These are phyloP conservation scores for Cochlearia excelsa DNA, from an alignment of 345 rosid species.

Conservation along the genomic window DNA sequence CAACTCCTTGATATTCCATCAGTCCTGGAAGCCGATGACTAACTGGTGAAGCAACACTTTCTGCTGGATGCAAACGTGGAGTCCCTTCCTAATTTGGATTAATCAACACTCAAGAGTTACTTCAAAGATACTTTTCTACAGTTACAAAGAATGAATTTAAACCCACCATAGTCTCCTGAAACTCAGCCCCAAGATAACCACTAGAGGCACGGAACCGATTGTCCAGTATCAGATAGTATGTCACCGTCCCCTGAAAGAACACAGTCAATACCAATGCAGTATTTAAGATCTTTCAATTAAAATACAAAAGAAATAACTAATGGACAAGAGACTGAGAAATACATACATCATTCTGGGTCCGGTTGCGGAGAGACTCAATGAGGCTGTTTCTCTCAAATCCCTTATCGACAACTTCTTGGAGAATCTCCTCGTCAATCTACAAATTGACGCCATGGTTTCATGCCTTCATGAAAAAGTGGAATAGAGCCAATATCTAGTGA, in stretches of 20 bases:
- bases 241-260: slow-evolving; percentile 77
- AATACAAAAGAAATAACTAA: slow-evolving; percentile 15
- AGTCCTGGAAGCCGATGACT: slow-evolving; percentile 58
- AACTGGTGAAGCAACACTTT: slow-evolving; percentile 53
- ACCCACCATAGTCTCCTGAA: slow-evolving; percentile 67
- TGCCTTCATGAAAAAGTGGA: not conserved
- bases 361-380: slow-evolving; percentile 70
- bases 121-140: slow-evolving; percentile 7
- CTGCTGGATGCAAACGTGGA: slow-evolving; percentile 59
- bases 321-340: slow-evolving; percentile 19
- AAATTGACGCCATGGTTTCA: slow-evolving; percentile 4
- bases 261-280: slow-evolving; percentile 2
- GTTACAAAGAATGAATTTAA: slow-evolving; percentile 3
- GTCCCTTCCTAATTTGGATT: slow-evolving; percentile 55
- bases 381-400: slow-evolving; percentile 68
- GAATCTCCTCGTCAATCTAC: slow-evolving; percentile 89
- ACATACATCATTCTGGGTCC: slow-evolving; percentile 67
- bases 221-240: slow-evolving; percentile 85
- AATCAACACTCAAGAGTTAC: slow-evolving; percentile 18
- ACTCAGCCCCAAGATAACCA: slow-evolving; percentile 71
- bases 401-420: slow-evolving; percentile 66
- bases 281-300: not conserved
- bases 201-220: slow-evolving; percentile 64
- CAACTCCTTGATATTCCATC: slow-evolving; percentile 71
- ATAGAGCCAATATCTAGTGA: not conserved